These are phyloP conservation scores for Phytopythium mirpurense DNA, from an alignment of 352 stramenopile species.

Conservation along the genomic window DNA sequence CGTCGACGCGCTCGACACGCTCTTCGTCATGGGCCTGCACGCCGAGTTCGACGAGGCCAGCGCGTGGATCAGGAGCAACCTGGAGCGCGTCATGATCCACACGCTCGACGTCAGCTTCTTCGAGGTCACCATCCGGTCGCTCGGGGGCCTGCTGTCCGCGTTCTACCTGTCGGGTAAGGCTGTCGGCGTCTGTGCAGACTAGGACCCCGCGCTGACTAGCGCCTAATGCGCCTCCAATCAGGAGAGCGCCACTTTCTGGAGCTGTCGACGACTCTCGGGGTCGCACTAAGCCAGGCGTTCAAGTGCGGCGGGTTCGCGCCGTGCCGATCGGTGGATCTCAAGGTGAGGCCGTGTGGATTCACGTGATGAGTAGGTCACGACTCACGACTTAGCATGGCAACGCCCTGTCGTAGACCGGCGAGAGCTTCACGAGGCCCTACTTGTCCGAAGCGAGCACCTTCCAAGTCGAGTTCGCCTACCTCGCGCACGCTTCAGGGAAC, in stretches of 20 bases:
- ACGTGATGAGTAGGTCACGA: neutral
- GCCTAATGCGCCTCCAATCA: neutral
- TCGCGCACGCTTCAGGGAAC: slow-evolving; percentile 31
- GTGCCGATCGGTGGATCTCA: slow-evolving; percentile 31
- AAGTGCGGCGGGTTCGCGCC: slow-evolving; percentile 27
- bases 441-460: slow-evolving; percentile 51
- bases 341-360: slow-evolving; percentile 10
- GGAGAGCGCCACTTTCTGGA: slow-evolving; percentile 39
- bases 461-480: slow-evolving; percentile 63
- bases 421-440: slow-evolving; percentile 14
- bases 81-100: slow-evolving; percentile 28
- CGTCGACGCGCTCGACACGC: slow-evolving; percentile 64
- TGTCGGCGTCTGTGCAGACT: neutral
- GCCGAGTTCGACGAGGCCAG: slow-evolving; percentile 61
- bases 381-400: neutral
- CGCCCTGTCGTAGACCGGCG: slow-evolving; percentile 9
- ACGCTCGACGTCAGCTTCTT: slow-evolving; percentile 45
- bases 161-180: slow-evolving; percentile 52
- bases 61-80: slow-evolving; percentile 41
- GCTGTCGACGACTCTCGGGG: slow-evolving; percentile 29
- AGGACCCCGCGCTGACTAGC: neutral
- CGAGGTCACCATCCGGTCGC: slow-evolving; percentile 52
- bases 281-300: slow-evolving; percentile 28
- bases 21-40: slow-evolving; percentile 55
- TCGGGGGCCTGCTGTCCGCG: slow-evolving; percentile 50